A percentile compares a stretch with the other conserved stretches of the same genome.
Evolutionary conservation across 768 basidiomycete species (phyloP).

Genomic region (Vishniacozyma victoriae): DNA sequence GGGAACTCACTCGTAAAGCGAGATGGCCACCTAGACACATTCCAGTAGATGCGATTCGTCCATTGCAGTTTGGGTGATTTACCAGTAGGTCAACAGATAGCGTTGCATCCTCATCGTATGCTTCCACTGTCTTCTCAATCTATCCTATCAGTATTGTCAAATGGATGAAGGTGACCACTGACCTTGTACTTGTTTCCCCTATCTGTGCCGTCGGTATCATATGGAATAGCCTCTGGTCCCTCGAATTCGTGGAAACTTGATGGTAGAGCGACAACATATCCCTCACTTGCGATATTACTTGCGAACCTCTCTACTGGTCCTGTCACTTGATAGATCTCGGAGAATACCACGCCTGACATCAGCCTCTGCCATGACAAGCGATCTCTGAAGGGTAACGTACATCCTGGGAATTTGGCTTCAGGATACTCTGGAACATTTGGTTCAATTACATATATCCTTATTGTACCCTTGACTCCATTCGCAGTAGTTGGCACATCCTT

Average conservation of each 20-base stretch:
- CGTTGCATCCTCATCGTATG: constrained; percentile 84
- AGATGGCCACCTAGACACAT: constrained; percentile 41
- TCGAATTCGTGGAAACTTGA: constrained; percentile 79
- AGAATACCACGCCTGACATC: constrained; percentile 53
- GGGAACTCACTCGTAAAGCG: constrained; percentile 27
- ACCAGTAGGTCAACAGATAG: constrained; percentile 68
- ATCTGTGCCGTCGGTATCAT: constrained; percentile 83
- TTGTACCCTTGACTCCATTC: constrained; percentile 57
- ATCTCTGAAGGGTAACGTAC: constrained; percentile 4
- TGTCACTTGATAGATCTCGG: constrained; percentile 89
- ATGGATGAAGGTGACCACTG: neutral
- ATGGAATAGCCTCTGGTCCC: constrained; percentile 78
- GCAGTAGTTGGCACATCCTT: constrained; percentile 71
- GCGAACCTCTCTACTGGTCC: constrained; percentile 78
- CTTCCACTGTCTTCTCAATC: constrained; percentile 80
- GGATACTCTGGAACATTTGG: constrained; percentile 77
- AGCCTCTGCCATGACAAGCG: neutral
- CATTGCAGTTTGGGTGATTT: constrained; percentile 76
- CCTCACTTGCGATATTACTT: constrained; percentile 42
- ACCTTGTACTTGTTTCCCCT: constrained; percentile 91
- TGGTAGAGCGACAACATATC: constrained; percentile 46
- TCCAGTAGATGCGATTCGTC: constrained; percentile 61
- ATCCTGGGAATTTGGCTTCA: constrained; percentile 83
- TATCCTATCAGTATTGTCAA: constrained; percentile 40
- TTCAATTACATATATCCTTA: constrained; percentile 75